Evolutionary conservation across 148 eudicot genomes (phyloP).

Genomic region (Nepenthes gracilis): DNA sequence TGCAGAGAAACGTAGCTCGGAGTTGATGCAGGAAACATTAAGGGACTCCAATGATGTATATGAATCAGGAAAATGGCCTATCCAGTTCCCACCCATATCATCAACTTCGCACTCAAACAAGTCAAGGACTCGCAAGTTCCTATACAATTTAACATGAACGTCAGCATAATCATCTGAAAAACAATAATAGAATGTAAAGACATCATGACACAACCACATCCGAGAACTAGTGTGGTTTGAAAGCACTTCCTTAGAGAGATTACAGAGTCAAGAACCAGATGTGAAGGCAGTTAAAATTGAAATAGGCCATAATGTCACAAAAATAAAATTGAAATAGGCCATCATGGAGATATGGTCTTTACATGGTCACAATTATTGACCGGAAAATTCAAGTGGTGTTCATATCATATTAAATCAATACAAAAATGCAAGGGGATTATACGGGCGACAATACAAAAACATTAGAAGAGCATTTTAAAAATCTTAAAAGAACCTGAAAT

Average conservation of each 20-base stretch:
- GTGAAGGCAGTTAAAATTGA: no score
- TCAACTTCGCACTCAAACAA: constrained; percentile 66
- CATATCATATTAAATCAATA: not conserved
- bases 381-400: no score
- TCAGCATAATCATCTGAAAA: not conserved
- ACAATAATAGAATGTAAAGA: no score
- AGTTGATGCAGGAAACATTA: constrained; percentile 43
- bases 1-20: constrained; percentile 57
- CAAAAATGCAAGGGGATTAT: not conserved
- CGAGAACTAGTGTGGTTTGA: no score
- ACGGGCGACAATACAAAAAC: not conserved
- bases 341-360: no score
- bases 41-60: constrained; percentile 52
- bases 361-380: no score
- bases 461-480: constrained; percentile 5
- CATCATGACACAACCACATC: no score
- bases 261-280: no score
- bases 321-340: no score
- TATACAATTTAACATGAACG: constrained; percentile 10
- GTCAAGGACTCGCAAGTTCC: constrained; percentile 53
- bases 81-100: constrained; percentile 64
- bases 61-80: constrained; percentile 55
- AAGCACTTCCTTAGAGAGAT: no score
- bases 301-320: no score
- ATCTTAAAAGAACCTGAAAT: constrained; percentile 5